Base-by-base conservation (phyloP, 2,329 filamentous ascomycete genomes). In the Arthrobotrys entomopaga region DNA sequence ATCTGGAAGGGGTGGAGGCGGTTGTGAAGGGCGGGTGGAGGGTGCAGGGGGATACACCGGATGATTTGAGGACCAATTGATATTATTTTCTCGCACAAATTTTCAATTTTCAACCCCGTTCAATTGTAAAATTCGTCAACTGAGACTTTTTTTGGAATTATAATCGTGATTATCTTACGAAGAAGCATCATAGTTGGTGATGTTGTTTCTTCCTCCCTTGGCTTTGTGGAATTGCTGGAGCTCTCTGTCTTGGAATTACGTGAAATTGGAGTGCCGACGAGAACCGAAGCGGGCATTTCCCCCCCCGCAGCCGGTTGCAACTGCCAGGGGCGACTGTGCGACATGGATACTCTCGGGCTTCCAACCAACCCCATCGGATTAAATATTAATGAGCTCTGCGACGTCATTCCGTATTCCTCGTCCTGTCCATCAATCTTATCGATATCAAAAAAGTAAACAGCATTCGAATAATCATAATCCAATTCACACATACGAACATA, bases 1-100 rank as follows among this genome's bases (percentile, higher is more conserved):
- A 81, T 48, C 67, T 89, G 77, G 83, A 84, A 77, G 77, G 80
- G 76, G 80, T 86, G 71, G 83, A 85, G 20, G 86, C 84, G 0
- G 84, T 89, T 16, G 81, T 81, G 64, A 83, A 81, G 78, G 86
- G 84, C 1, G 83, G 86, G 78, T 89, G 86, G 82, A 83, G 82
- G 76, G 81, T 80, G 15, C 86, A 89, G 81, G 82, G 81, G 0
- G 87, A 89, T 81, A 85, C 84, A 5, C 84, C 84, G 0, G 83
- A 82, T 52, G 83, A 85, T 48, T 80, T 85, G 11, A 54, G 56
- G n/a, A 13, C 20, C 20, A 64, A 43, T 22, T 19, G 24, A 20
- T 50, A 11, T 24, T 5, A n/a, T 34, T 34, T 34, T 10, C 10
- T 34, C 29, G 1, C 6, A 6, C 6, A 34, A 34, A 34, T 34